These are phyloP conservation scores for Heliamphora pulchella DNA, from an alignment of 179 eudicot species.

Conservation along the genomic window DNA sequence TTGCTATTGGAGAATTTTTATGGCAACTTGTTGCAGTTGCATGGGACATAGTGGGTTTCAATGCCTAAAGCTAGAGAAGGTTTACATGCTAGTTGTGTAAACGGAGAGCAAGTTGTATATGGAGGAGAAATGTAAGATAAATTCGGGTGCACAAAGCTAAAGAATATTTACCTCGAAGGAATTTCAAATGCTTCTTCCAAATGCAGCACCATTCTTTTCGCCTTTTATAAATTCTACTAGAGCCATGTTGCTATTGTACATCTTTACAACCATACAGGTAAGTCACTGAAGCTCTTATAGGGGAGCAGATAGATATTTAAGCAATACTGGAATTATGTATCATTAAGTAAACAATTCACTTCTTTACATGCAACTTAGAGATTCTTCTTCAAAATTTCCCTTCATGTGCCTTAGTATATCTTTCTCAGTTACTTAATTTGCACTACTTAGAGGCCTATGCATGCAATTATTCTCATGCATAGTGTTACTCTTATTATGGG, in stretches of 20 bases:
- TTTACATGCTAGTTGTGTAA: background rate
- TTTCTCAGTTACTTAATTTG: background rate
- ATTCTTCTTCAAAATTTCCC: too few species aligned
- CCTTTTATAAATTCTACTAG: background rate
- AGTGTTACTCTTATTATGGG: background rate
- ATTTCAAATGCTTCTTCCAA: background rate
- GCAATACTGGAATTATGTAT: background rate
- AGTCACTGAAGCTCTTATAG: background rate
- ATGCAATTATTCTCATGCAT: background rate
- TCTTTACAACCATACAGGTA: background rate
- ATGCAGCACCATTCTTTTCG: background rate
- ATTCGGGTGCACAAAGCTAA: background rate
- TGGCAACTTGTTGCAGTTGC: background rate
- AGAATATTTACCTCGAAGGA: background rate
- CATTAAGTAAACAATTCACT: background rate
- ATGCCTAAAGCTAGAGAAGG: background rate
- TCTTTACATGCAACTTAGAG: background rate
- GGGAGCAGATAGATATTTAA: background rate
- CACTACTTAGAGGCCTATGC: background rate
- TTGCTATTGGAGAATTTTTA: background rate
- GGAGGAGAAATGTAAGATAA: background rate
- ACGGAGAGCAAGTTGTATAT: background rate
- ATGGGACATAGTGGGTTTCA: background rate
- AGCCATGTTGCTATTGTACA: background rate
- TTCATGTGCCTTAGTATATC: too few species aligned